Percentiles rank a stretch among this genome's conserved stretches.
Conservation (phyloP, 139 green algal genomes). For the Chlorella ohadii region DNA sequence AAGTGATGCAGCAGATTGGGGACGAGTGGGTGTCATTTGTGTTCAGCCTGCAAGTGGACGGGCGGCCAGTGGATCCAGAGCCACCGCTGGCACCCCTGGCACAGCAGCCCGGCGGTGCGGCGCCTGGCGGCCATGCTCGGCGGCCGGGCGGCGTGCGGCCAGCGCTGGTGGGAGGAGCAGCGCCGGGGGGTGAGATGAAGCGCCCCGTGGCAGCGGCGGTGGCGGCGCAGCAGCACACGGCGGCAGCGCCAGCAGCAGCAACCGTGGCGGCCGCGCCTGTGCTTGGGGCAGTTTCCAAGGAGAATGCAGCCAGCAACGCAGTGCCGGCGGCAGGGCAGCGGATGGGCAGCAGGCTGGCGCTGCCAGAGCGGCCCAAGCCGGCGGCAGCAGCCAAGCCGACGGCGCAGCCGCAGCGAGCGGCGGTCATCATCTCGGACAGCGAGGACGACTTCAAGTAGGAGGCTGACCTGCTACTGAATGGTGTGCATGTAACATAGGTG, state of each 20-base stretch:
- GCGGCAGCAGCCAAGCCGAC: neutral
- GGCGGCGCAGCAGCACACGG: neutral
- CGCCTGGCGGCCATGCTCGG: neutral
- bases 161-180: neutral
- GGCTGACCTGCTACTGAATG: neutral
- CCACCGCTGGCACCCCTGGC: conserved; percentile 15
- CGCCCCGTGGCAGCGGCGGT: neutral
- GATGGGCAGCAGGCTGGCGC: neutral
- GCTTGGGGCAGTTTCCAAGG: neutral
- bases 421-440: neutral
- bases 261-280: neutral
- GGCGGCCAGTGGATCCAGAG: conserved; percentile 51
- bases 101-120: neutral
- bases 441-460: conserved; percentile 7
- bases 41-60: conserved; percentile 79
- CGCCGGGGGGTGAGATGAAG: neutral
- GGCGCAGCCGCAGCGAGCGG: neutral
- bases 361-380: conserved; percentile 1
- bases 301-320: neutral
- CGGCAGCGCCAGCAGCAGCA: neutral
- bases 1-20: conserved; percentile 54
- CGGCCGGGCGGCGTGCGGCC: neutral
- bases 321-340: too few relatives aligned
- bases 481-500: too few relatives aligned
- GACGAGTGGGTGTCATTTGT: conserved; percentile 85